A percentile compares a stretch with the other conserved stretches of the same genome.
phyloP scores from a whole-genome alignment of 1,139 yeast species.

The Yarrowia galli region DNA sequence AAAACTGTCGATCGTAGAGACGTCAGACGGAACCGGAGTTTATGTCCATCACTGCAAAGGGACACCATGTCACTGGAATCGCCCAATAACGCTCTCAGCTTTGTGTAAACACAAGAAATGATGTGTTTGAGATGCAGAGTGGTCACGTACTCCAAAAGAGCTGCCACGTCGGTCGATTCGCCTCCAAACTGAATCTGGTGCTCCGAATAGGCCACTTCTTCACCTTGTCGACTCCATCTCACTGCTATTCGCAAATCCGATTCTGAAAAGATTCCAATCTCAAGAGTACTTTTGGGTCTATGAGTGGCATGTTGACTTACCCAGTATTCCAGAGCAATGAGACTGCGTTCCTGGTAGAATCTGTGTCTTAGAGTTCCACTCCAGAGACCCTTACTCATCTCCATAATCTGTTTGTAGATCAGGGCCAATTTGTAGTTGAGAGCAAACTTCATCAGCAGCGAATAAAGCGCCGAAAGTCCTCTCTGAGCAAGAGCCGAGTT shows the following conservation, averaged over 20 bases:
- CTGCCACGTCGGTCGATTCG: constrained; percentile 46
- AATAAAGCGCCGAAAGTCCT: constrained; percentile 68
- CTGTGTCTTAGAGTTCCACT: constrained; percentile 70
- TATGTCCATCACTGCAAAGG: constrained; percentile 40
- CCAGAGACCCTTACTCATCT: constrained; percentile 66
- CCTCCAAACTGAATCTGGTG: constrained; percentile 45
- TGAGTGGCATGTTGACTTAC: constrained; percentile 47
- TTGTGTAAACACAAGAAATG: constrained; percentile 44
- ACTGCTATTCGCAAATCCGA: constrained; percentile 59
- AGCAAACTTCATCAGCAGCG: constrained; percentile 72
- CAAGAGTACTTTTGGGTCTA: constrained; percentile 60
- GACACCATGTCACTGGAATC: constrained; percentile 37
- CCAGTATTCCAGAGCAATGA: constrained; percentile 78
- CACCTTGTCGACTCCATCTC: constrained; percentile 74
- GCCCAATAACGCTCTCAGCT: constrained; percentile 41
- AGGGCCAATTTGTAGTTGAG: constrained; percentile 76
- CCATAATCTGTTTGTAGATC: constrained; percentile 68
- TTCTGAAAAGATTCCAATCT: constrained; percentile 66
- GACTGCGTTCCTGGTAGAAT: constrained; percentile 67
- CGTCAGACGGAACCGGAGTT: constrained; percentile 46
- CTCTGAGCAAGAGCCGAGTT: constrained; percentile 63
- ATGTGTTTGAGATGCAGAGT: constrained; percentile 47
- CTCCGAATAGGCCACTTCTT: constrained; percentile 46
- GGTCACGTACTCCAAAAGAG: constrained; percentile 46
- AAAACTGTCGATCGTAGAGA: constrained; percentile 45